A percentile compares a stretch with the other conserved stretches of the same genome.
These are phyloP conservation scores for Pueraria montana DNA, from an alignment of 306 rosid genomes.

Conservation along the genomic window DNA sequence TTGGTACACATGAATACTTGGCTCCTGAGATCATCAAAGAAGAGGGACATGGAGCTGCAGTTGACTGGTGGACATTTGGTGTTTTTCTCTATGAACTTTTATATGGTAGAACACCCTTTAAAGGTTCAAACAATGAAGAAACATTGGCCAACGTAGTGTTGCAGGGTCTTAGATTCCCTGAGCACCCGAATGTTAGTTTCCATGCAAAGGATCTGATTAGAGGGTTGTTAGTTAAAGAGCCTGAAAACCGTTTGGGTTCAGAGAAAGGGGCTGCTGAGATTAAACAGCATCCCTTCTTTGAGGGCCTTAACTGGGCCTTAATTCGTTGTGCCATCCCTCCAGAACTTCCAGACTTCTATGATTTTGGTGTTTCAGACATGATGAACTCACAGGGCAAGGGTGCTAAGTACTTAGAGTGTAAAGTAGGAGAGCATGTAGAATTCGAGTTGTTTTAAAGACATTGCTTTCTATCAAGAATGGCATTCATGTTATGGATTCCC, in stretches of 20 bases:
- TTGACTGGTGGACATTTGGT: constrained; percentile 94
- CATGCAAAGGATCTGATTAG: constrained; percentile 76
- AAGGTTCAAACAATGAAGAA: constrained; percentile 73
- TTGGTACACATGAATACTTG: constrained; percentile 88
- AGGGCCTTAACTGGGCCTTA: constrained; percentile 85
- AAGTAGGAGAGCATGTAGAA: constrained; percentile 75
- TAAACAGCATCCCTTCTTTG: constrained; percentile 81
- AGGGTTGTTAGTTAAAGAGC: constrained; percentile 80
- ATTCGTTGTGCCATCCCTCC: constrained; percentile 81
- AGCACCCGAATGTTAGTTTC: constrained; percentile 63
- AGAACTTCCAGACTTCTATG: constrained; percentile 62
- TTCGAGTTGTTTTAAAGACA: constrained; percentile 80
- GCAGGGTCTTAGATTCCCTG: constrained; percentile 75
- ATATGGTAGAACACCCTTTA: constrained; percentile 79
- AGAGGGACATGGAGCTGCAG: constrained; percentile 89
- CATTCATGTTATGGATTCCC: constrained; percentile 35
- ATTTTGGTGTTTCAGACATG: constrained; percentile 60
- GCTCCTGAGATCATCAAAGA: constrained; percentile 94
- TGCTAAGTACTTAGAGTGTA: constrained; percentile 70
- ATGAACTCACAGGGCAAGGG: constrained; percentile 55
- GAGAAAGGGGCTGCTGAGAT: constrained; percentile 86
- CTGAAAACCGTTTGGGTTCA: constrained; percentile 74
- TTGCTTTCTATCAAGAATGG: constrained; percentile 31
- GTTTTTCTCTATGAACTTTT: constrained; percentile 84
- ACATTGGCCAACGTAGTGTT: constrained; percentile 74